Base-by-base conservation (phyloP, 495 filamentous ascomycete species). In the Hypomontagnella monticulosa region DNA sequence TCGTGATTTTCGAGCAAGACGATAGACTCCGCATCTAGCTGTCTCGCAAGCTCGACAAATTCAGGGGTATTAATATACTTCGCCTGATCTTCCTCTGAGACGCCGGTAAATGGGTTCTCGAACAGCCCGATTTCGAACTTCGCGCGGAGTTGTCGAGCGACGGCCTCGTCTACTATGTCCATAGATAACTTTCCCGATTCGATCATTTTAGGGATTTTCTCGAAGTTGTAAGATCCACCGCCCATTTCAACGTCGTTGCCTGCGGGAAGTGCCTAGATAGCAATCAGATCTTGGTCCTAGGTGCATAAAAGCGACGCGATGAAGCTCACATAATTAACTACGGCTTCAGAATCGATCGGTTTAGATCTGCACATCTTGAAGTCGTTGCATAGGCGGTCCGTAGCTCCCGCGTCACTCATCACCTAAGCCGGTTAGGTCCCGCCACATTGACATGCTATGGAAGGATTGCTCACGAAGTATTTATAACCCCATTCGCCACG, bases 201-300 rank as follows among this genome's bases (percentile, higher is more conserved):
- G 36, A 90, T 78, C 16, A 91, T 78, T n/a, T 81, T 78, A 0
- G 88, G 85, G 44, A 91, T 90, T 19, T 80, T 83, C 55, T 84
- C 80, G 67, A 85, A 91, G 71, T 87, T 90, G 76, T 83, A 91
- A 15, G 84, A 87, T 27, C 89, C 89, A 48, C 89, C 89, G 33
- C 88, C 88, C 89, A 91, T 91, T 65, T 91, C 89, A n/a, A 88
- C 84, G 58, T 90, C 88, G 46, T 85, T 87, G n/a, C 89, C 88
- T 11, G 89, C 87, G 4, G 83, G 83, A 34, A 91, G 78, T 4
- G 84, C 85, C 74, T 77, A 58, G 1, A 42, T 1, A 8, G 12
- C 42, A 18, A 43, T 47, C 48, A 30, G 18, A 52, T 2, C 5
- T 8, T 3, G n/a, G 9, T 0, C 33, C n/a, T 9, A n/a, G 5